Evolutionary conservation across 2,329 filamentous ascomycete species (phyloP).

Genomic region (Penicillium italicum): DNA sequence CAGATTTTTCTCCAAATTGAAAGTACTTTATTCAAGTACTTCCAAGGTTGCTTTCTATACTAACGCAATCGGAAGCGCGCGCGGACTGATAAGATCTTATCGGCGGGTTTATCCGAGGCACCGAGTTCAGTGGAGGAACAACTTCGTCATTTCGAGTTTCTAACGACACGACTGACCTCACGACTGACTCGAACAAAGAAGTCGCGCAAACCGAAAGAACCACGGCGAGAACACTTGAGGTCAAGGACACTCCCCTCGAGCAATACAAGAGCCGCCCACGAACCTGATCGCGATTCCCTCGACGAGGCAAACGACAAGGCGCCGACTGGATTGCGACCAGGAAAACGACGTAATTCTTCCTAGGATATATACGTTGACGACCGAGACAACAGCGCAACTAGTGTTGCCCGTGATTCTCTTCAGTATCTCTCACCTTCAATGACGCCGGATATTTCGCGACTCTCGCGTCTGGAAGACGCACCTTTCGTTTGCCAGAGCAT

Average conservation of each 20-base stretch:
- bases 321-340: slow-evolving; percentile 4
- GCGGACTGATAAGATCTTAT: slow-evolving; percentile 20
- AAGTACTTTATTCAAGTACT: not conserved
- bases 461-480: slow-evolving; percentile 16
- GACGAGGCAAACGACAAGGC: slow-evolving; percentile 8
- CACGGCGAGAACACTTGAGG: not conserved
- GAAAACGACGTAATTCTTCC: not conserved
- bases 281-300: not conserved
- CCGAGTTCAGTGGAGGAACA: slow-evolving; percentile 11
- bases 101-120: slow-evolving; percentile 23
- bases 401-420: not conserved
- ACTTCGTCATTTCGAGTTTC: slow-evolving; percentile 15
- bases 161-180: not conserved
- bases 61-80: not conserved
- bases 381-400: not conserved
- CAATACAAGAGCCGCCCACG: not conserved
- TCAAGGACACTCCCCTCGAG: not conserved
- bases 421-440: slow-evolving; percentile 7
- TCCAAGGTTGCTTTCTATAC: not conserved
- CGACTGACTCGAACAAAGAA: not conserved
- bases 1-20: not conserved
- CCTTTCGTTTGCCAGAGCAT: slow-evolving; percentile 13
- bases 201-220: not conserved
- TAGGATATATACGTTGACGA: not conserved
- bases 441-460: slow-evolving; percentile 10